A percentile compares a stretch with the other conserved stretches of the same genome.
Conservation (phyloP, 768 basidiomycete species). For the Amanita phalloides region DNA sequence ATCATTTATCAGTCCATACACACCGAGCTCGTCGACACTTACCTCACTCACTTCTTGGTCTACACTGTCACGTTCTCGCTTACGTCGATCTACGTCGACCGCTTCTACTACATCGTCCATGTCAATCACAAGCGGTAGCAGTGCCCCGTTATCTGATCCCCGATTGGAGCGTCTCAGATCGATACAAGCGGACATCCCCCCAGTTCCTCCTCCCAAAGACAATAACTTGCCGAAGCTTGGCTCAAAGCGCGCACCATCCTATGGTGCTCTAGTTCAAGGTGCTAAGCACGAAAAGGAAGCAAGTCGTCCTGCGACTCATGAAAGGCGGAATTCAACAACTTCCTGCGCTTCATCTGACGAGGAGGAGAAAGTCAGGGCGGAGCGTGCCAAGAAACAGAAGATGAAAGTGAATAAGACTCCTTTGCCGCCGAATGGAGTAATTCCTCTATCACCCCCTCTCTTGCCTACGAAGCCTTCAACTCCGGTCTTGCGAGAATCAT, state of each 20-base stretch:
- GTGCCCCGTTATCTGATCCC: constrained; percentile 28
- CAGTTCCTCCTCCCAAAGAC: constrained; percentile 23
- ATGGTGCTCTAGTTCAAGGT: constrained; percentile 30
- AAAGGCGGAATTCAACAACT: constrained; percentile 18
- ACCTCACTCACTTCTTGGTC: constrained; percentile 29
- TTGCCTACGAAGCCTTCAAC: background rate
- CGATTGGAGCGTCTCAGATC: constrained; percentile 41
- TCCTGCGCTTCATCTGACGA: constrained; percentile 60
- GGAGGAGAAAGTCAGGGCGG: constrained; percentile 56
- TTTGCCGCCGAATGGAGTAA: background rate
- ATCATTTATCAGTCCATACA: constrained; percentile 41
- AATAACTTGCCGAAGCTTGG: constrained; percentile 13
- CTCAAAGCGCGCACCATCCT: constrained; percentile 52
- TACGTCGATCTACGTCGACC: constrained; percentile 37
- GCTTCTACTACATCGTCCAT: constrained; percentile 32
- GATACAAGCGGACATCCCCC: constrained; percentile 26
- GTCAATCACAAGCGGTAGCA: constrained; percentile 26
- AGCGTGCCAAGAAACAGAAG: constrained; percentile 53
- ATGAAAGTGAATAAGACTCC: background rate
- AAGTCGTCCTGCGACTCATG: constrained; percentile 12
- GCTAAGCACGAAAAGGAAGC: constrained; percentile 11
- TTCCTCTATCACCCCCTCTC: background rate
- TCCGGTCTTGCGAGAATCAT: background rate
- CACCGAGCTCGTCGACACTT: constrained; percentile 56
- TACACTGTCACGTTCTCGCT: constrained; percentile 24